Evolutionary conservation across 768 basidiomycete genomes (phyloP).

Genomic region (Fistulinella prunicolor): DNA sequence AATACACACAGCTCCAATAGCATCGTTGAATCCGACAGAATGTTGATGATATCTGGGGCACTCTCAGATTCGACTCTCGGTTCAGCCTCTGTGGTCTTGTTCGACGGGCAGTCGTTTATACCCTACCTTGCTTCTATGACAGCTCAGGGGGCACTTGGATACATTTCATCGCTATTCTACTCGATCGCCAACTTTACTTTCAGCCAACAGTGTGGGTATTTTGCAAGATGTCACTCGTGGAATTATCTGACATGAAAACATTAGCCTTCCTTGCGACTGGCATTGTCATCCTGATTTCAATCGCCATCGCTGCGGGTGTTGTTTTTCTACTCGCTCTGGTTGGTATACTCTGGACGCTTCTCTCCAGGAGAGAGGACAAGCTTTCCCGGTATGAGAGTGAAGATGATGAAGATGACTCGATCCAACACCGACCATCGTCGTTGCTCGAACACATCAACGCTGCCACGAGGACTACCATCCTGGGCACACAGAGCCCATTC

Average conservation of each 20-base stretch:
- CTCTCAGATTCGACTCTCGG: conserved; percentile 69
- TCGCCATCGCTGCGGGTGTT: conserved; percentile 93
- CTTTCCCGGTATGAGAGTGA: conserved; percentile 62
- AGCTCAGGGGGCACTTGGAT: conserved; percentile 63
- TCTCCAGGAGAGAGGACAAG: conserved; percentile 77
- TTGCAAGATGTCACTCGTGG: not conserved
- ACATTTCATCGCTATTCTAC: conserved; percentile 76
- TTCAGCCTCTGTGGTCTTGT: conserved; percentile 81
- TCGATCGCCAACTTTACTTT: conserved; percentile 80
- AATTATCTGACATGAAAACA: conserved; percentile 3
- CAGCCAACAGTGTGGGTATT: conserved; percentile 57
- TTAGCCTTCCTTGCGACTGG: conserved; percentile 87
- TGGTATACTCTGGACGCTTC: conserved; percentile 87
- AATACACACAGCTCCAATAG: conserved; percentile 68
- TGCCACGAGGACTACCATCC: conserved; percentile 79
- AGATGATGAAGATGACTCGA: conserved; percentile 72
- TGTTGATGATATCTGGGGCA: conserved; percentile 85
- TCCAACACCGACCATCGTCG: conserved; percentile 80
- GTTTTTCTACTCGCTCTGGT: conserved; percentile 84
- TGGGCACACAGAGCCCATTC: conserved; percentile 50
- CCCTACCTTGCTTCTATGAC: conserved; percentile 78
- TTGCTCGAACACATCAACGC: conserved; percentile 89
- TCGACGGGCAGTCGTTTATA: conserved; percentile 76
- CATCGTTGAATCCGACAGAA: conserved; percentile 78
- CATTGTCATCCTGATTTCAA: conserved; percentile 93